Conservation (phyloP, 495 filamentous ascomycete species). For the Xylaria bambusicola region DNA sequence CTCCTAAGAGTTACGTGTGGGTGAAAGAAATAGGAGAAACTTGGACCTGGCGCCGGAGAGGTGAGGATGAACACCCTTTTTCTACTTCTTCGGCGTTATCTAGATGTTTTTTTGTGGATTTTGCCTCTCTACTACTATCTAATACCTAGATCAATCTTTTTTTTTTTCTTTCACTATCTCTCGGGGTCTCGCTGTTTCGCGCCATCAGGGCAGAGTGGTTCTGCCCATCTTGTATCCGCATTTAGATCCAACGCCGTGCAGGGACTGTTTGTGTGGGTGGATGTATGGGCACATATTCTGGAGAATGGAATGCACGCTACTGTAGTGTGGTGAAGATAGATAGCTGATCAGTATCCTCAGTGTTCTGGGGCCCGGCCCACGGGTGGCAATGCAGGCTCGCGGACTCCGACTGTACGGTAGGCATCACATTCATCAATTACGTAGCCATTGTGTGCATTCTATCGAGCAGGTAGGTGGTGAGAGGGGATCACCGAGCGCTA, state of each 20-base stretch:
- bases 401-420: slow-evolving; percentile 2
- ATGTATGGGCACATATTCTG: too few species aligned
- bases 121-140: background rate
- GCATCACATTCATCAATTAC: too few species aligned
- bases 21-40: background rate
- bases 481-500: slow-evolving; percentile 3
- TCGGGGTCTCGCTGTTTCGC: slow-evolving; percentile 13
- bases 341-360: slow-evolving; percentile 19
- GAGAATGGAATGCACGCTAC: too few species aligned
- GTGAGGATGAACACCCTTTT: background rate
- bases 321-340: background rate
- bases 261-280: background rate
- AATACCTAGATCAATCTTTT: background rate
- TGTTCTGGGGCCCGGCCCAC: slow-evolving; percentile 17
- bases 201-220: slow-evolving; percentile 4
- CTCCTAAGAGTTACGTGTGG: background rate
- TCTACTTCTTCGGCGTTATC: slow-evolving; percentile 4
- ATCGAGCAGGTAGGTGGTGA: too few species aligned
- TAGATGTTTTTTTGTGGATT: background rate
- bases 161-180: too few species aligned
- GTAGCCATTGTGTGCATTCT: too few species aligned
- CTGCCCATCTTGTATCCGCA: slow-evolving; percentile 7
- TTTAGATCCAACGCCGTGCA: background rate
- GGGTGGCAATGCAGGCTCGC: slow-evolving; percentile 11
- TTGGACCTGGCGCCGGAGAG: background rate